Evolutionary conservation across 495 filamentous ascomycete species (phyloP).

Genomic region (Filosporella fistucella): DNA sequence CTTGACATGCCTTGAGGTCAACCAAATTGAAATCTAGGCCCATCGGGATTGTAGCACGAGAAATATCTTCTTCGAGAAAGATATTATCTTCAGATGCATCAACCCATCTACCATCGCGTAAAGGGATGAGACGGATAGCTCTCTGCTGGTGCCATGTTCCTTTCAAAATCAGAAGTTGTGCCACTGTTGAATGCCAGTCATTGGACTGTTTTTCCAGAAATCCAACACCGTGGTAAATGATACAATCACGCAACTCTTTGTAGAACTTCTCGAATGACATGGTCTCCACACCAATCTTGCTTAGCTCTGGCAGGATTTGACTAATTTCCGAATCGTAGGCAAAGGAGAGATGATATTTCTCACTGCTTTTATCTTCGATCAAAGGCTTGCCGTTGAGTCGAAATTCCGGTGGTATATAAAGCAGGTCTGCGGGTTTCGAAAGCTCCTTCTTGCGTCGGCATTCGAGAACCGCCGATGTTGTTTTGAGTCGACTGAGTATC

Average conservation of each 20-base stretch:
- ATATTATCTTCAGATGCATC: constrained; percentile 12
- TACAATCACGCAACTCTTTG: not conserved
- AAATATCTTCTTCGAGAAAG: constrained; percentile 8
- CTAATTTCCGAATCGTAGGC: constrained; percentile 6
- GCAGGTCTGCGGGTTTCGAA: no score
- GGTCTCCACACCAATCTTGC: constrained; percentile 3
- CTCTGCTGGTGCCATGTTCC: no score
- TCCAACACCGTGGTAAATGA: not conserved
- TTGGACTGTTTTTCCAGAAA: constrained; percentile 5
- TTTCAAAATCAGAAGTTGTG: no score
- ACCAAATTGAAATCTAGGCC: constrained; percentile 7
- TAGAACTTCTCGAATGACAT: constrained; percentile 5
- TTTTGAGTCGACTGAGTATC: no score
- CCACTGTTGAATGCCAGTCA: constrained; percentile 7
- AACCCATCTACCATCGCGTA: constrained; percentile 7
- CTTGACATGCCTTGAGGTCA: constrained; percentile 6
- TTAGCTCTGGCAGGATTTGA: constrained; percentile 5
- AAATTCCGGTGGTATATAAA: constrained; percentile 8
- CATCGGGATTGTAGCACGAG: not conserved
- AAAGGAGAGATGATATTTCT: constrained; percentile 8
- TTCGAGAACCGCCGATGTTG: no score
- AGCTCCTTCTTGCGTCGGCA: no score
- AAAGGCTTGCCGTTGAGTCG: constrained; percentile 7
- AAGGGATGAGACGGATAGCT: constrained; percentile 1
- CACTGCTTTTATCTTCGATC: constrained; percentile 2